Evolutionary conservation across 2,329 filamentous ascomycete genomes (phyloP), one percentile per base, ranked within the genome.

Genomic region (Ophiognomonia clavigignenti-juglandacearum): DNA sequence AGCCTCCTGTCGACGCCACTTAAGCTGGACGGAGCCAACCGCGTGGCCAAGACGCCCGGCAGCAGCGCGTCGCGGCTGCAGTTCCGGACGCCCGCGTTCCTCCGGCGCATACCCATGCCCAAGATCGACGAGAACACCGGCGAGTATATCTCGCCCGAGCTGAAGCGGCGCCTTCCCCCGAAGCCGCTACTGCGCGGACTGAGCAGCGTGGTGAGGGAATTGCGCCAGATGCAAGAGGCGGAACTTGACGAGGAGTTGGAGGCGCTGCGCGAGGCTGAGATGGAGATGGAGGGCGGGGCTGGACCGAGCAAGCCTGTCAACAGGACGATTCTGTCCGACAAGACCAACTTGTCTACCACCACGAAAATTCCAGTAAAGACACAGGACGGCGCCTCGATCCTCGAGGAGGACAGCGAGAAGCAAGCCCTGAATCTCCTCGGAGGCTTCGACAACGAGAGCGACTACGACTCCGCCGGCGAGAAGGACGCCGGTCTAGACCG

Each of bases 221-320:
- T 92, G 54, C 75, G 83, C 51, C 82, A 81, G 59, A 73, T 87
- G 46, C 82, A 88, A 60, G 84, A 88, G 43, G 79, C 86, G 37
- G 70, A 71, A 16, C 68, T 84, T 45, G 86, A 88, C 42, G 86
- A 91, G 22, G 86, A 92, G 27, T 68, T 87, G 51, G 86, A 90
- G 7, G 80, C 83, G 2, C 66, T 92, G 59, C 76, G 77, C n/a
- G 87, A 90, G 59, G 68, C 85, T 57, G 86, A 92, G 61, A 63
- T 66, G 23, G 75, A 72, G 6, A 26, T 26, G 24, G 24, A 26
- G 24, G 24, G 24, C 24, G 24, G 24, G 6, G 24, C 6, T 10
- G 62, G 55, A 57, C 47, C 56, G 47, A 43, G 51, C n/a, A 20
- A 14, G 14, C 45, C 42, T 4, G 18, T 36, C 18, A n/a, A 19